Conservation (phyloP, 129 eudicot genomes). For the Helianthus tuberosus region DNA sequence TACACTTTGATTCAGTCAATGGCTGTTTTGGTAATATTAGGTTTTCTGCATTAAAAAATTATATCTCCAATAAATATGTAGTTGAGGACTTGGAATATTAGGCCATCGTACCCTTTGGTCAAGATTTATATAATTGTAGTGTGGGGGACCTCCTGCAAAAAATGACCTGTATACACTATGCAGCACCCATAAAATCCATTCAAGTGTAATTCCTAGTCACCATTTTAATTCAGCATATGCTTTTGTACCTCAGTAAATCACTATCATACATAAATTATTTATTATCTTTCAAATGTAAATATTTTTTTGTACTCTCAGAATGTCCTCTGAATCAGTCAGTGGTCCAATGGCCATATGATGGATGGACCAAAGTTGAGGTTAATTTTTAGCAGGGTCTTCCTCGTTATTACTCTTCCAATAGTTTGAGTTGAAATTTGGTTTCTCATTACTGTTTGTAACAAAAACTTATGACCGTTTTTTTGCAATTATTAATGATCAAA, state of each 20-base stretch:
- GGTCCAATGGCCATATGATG: constrained; percentile 36
- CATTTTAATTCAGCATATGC: neutral
- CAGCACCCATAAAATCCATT: constrained; percentile 17
- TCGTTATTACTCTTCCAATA: constrained; percentile 33
- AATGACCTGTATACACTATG: constrained; percentile 28
- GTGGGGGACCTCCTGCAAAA: constrained; percentile 34
- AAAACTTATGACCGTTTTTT: neutral
- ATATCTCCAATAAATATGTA: constrained; percentile 15
- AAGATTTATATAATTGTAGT: constrained; percentile 31
- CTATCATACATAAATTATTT: neutral
- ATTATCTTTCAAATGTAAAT: constrained; percentile 2
- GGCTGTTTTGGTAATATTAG: neutral
- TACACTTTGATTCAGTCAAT: neutral
- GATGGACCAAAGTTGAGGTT: constrained; percentile 21
- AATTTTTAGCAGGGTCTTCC: constrained; percentile 32
- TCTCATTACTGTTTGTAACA: constrained; percentile 14
- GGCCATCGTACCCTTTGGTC: constrained; percentile 40
- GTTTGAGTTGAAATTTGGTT: constrained; percentile 21
- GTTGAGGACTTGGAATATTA: constrained; percentile 29
- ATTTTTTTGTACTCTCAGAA: constrained; percentile 21
- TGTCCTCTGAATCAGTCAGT: constrained; percentile 30
- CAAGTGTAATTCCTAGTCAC: constrained; percentile 11
- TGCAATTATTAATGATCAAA: too few relatives aligned
- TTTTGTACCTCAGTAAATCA: constrained; percentile 21
- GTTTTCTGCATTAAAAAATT: constrained; percentile 18